phyloP scores from a whole-genome alignment of 345 rosid species.

The Bretschneidera sinensis region DNA sequence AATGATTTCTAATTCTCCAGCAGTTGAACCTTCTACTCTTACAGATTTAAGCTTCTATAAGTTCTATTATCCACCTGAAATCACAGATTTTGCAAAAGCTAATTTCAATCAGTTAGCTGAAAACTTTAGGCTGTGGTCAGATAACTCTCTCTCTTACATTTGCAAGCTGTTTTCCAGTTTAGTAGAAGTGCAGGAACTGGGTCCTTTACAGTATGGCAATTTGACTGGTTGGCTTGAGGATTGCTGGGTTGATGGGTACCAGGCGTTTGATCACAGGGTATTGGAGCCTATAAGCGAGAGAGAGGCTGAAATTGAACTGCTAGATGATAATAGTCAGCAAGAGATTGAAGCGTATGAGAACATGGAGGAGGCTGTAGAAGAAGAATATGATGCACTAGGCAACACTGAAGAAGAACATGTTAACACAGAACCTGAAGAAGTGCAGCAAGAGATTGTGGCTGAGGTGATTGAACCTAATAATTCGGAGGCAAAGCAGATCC shows the following conservation, averaged over 20 bases:
- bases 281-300: slow-evolving; percentile 15
- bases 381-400: slow-evolving; percentile 4
- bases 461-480: slow-evolving; percentile 7
- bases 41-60: slow-evolving; percentile 25
- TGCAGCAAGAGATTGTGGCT: slow-evolving; percentile 1
- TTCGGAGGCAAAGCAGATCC: not conserved
- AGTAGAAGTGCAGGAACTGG: slow-evolving; percentile 21
- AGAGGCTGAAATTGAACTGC: slow-evolving; percentile 5
- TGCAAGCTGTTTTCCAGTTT: slow-evolving; percentile 30
- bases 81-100: slow-evolving; percentile 31
- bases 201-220: slow-evolving; percentile 42
- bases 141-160: slow-evolving; percentile 25
- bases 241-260: slow-evolving; percentile 21
- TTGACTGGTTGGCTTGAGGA: slow-evolving; percentile 41
- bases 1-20: slow-evolving; percentile 31
- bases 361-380: slow-evolving; percentile 14
- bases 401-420: slow-evolving; percentile 14
- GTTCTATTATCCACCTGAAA: slow-evolving; percentile 37
- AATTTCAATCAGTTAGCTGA: slow-evolving; percentile 27
- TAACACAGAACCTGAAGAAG: slow-evolving; percentile 17
- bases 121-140: slow-evolving; percentile 35
- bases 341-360: not conserved
- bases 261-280: slow-evolving; percentile 16
- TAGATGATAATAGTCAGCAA: not conserved
- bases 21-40: slow-evolving; percentile 18